These are phyloP conservation scores for Fusarium sulawesiense DNA, from an alignment of 2,329 filamentous ascomycete genomes.

Conservation along the genomic window DNA sequence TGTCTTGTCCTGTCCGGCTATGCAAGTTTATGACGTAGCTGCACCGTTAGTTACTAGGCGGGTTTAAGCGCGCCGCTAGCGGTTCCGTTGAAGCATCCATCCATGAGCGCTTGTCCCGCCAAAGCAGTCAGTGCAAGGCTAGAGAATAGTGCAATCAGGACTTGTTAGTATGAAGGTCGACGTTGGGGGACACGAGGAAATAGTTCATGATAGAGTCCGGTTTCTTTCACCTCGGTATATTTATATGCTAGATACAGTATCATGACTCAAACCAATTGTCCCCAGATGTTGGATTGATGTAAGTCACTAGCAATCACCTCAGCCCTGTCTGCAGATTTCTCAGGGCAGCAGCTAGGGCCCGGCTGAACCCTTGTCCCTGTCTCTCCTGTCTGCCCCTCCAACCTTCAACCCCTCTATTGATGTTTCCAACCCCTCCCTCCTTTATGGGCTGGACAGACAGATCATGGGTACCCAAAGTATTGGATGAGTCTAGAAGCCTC, in stretches of 20 bases:
- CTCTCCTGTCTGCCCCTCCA: slow-evolving; percentile 13
- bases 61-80: slow-evolving; percentile 18
- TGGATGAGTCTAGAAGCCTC: slow-evolving; percentile 17
- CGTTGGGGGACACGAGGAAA: neutral
- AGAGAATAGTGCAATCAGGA: neutral
- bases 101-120: slow-evolving; percentile 3
- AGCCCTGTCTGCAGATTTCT: slow-evolving; percentile 10
- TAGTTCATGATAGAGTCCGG: neutral
- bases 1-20: neutral
- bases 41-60: neutral
- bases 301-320: neutral
- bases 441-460: neutral
- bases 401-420: slow-evolving; percentile 13
- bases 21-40: slow-evolving; percentile 22
- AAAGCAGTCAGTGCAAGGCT: neutral
- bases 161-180: neutral
- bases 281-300: neutral
- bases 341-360: slow-evolving; percentile 1
- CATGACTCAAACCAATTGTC: neutral
- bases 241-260: neutral
- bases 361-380: neutral
- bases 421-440: slow-evolving; percentile 10
- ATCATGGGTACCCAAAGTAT: neutral
- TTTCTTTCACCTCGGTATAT: neutral
- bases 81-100: slow-evolving; percentile 4